Evolutionary conservation across 2,329 filamentous ascomycete species (phyloP), one percentile per base, ranked within the genome.

Genomic region (Laburnicola sp.): DNA sequence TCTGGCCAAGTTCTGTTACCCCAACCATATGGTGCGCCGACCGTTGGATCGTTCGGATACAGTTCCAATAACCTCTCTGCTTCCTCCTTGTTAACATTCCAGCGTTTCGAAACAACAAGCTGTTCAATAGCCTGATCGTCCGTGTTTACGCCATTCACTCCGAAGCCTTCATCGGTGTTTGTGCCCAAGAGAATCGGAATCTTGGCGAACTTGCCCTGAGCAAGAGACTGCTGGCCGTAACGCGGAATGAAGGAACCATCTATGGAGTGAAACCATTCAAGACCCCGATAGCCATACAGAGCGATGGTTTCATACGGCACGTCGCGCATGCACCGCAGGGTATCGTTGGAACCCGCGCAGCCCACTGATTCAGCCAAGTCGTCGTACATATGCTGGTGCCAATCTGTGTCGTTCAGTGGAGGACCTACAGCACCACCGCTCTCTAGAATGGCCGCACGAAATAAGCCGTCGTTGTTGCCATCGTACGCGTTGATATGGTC

Each of bases 81-180:
- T 16, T 61, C 51, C n/a, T 48, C 52, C 27, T 58, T 54, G 7
- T 65, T 53, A 1, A 68, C 28, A 16, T 62, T 64, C 61, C 62
- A 68, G 39, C 65, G 62, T 11, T 72, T 74, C 0, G 65, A 67
- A 16, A 66, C 64, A n/a, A 67, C 56, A 4, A 70, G 50, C 27
- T 66, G 59, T 16, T 64, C 54, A 6, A 66, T 47, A 7, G 67
- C 66, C 44, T 65, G 57, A 36, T 65, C 75, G 21, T 74, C 77
- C 2, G 75, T 80, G 9, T 64, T 71, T 2, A 78, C 76, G 0
- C 75, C 74, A 11, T 52, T 79, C 52, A 86, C 86, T 1, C 75
- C 74, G 2, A 81, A 81, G 0, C 84, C 86, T 64, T 89, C 86
- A 57, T 88, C 86, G 0, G 80, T 80, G 63, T 87, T 88, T 16